phyloP scores from a whole-genome alignment of 306 rosid genomes.

The Rubus parviflorus region DNA sequence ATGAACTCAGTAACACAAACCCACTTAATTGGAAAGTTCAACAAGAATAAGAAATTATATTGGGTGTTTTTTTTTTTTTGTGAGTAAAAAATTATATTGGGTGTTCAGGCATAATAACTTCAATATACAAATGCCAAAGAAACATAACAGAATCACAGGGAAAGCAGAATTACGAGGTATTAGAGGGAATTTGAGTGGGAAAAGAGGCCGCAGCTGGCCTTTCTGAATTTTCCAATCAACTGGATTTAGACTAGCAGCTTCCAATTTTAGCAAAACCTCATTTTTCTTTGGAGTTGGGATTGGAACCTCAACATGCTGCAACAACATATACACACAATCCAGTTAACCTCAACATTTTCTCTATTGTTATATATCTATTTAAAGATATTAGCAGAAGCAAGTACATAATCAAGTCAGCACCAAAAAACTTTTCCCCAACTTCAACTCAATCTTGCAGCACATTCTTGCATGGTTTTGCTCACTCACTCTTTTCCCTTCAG shows the following conservation, averaged over 20 bases:
- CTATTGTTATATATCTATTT: not conserved
- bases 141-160: not conserved
- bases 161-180: constrained; percentile 51
- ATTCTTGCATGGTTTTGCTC: not conserved
- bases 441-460: not conserved
- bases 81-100: not conserved
- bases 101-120: constrained; percentile 20
- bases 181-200: constrained; percentile 53
- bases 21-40: not conserved
- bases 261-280: constrained; percentile 60
- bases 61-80: no score
- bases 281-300: constrained; percentile 49
- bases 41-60: not conserved
- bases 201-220: constrained; percentile 43
- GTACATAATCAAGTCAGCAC: not conserved
- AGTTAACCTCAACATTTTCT: not conserved
- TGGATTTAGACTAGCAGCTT: constrained; percentile 65
- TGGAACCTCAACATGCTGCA: constrained; percentile 71
- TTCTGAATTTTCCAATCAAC: constrained; percentile 79
- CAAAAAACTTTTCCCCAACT: not conserved
- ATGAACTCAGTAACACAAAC: not conserved
- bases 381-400: not conserved
- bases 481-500: not conserved
- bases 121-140: constrained; percentile 21
- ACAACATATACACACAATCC: not conserved